Conservation (phyloP, 345 rosid species). For the Lepidium sativum region DNA sequence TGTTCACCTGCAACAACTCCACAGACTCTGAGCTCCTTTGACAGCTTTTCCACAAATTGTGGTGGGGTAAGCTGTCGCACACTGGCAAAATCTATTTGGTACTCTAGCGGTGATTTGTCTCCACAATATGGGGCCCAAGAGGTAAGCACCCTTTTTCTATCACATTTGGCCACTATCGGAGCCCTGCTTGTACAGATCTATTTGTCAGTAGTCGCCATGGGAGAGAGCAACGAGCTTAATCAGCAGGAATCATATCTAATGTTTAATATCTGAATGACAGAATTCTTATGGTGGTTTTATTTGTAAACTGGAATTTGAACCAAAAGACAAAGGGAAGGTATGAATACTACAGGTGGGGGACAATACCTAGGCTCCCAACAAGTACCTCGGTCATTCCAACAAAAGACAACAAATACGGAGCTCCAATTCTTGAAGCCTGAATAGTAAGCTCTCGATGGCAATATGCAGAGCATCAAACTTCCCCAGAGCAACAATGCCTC, state of each 20-base stretch:
- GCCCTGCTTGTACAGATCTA: slow-evolving; percentile 36
- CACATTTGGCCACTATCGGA: slow-evolving; percentile 84
- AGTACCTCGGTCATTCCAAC: slow-evolving; percentile 89
- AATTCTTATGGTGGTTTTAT: not conserved
- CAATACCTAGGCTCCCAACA: slow-evolving; percentile 86
- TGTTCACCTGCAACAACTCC: slow-evolving; percentile 86
- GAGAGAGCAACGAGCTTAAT: not conserved
- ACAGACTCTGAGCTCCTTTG: slow-evolving; percentile 58
- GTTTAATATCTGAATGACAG: not conserved
- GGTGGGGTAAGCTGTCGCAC: slow-evolving; percentile 79
- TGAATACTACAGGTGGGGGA: not conserved
- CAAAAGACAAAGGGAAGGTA: not conserved
- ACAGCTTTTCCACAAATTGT: slow-evolving; percentile 85
- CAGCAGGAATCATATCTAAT: not conserved
- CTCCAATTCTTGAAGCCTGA: slow-evolving; percentile 85
- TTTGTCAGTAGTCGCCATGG: not conserved
- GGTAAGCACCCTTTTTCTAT: slow-evolving; percentile 67
- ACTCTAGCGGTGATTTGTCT: slow-evolving; percentile 51
- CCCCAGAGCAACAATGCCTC: slow-evolving; percentile 93
- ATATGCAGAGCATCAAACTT: slow-evolving; percentile 92
- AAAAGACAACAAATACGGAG: slow-evolving; percentile 74
- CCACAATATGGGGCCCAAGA: slow-evolving; percentile 81
- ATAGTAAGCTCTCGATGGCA: slow-evolving; percentile 87
- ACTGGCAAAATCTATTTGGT: slow-evolving; percentile 56
- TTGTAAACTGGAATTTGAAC: not conserved